Evolutionary conservation across 192 early-diverging fungal genomes (phyloP), one percentile per base, ranked within the genome.

Genomic region (Entomortierella parvispora): DNA sequence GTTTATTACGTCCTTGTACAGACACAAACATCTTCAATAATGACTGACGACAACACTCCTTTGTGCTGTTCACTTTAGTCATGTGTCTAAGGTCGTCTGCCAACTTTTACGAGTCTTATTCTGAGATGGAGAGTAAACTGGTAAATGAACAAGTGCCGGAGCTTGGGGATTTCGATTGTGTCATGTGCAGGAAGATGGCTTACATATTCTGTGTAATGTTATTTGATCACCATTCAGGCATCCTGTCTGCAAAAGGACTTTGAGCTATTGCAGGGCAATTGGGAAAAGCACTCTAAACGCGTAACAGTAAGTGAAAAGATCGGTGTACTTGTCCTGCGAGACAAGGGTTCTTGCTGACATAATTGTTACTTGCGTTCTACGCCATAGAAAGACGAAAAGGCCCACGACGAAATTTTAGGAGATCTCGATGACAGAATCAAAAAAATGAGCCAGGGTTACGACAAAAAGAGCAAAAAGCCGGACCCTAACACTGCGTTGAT

Each of bases 71-170:
- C 15, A 20, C 28, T 26, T 37, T 51, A 82, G 80, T 78, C 57
- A 82, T 82, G 81, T 82, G 81, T 63, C 64, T 82, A 44, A 76
- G 79, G 69, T 76, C 81, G 1, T 69, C 81, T 25, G 75, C 81
- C 42, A 76, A 82, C 56, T 82, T 82, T 82, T 82, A 82, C 54
- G 81, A 82, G 37, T 60, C 69, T 55, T 64, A 59, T 22, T 56
- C 74, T 33, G 81, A 82, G 32, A 71, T 82, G 69, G 63, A 78
- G 49, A 65, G 54, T 51, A 82, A 78, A 23, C 50, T 82, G 65
- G 81, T 82, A 82, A 59, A 31, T 29, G 10, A 31, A 5, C 31
- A 53, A 32, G 12, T 20, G 28, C 20, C 0, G 20, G 37, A 44
- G 11, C n/a, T 20, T 2, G 34, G 22, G 26, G 20, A 10, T 40